Base-by-base conservation (phyloP, 2,329 filamentous ascomycete genomes). In the Cercospora sojina region DNA sequence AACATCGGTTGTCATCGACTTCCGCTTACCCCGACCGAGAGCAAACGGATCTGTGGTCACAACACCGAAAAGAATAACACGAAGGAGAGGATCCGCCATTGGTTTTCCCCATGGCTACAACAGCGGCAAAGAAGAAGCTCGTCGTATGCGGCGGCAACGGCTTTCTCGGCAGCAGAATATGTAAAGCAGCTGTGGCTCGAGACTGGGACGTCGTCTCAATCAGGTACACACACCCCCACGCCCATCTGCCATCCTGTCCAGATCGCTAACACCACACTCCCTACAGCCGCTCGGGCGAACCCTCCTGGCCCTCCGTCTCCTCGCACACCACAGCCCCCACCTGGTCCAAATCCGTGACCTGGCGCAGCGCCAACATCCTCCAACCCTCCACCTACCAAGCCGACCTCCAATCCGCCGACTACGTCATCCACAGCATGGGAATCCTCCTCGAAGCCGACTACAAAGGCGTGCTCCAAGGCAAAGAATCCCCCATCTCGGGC, bases 361-460 rank as follows among this genome's bases (percentile, higher is more conserved):
- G 95, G 95, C 90, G 92, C 72, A 89, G 89, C 71, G 94, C 90
- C 74, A 92, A 98, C 80, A 90, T 98, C 72, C 87, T 99, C 68
- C 87, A 90, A 67, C 94, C 95, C 0, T 82, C 86, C 0, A 91
- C 91, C 18, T 99, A 97, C 81, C 87, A 86, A 8, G 82, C 89
- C 0, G 86, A 94, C 57, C 87, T 99, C 68, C 86, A 87, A 71
- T 87, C 86, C 64, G 91, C 93, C 68, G 88, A 92, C 77, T 93
- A 89, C 64, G 93, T 98, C 27, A 90, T 99, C 56, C 95, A 99
- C 83, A 92, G 86, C 75, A 93, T 98, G 90, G 95, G 95, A 9
- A 97, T 99, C 74, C 85, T 99, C 18, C 87, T 99, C 9, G 95
- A 99, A 82, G 93, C 93, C 59, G 95, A 99, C 83, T 99, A 99